These are phyloP conservation scores for Erodium texanum DNA, from an alignment of 441 rosid genomes.

Conservation along the genomic window DNA sequence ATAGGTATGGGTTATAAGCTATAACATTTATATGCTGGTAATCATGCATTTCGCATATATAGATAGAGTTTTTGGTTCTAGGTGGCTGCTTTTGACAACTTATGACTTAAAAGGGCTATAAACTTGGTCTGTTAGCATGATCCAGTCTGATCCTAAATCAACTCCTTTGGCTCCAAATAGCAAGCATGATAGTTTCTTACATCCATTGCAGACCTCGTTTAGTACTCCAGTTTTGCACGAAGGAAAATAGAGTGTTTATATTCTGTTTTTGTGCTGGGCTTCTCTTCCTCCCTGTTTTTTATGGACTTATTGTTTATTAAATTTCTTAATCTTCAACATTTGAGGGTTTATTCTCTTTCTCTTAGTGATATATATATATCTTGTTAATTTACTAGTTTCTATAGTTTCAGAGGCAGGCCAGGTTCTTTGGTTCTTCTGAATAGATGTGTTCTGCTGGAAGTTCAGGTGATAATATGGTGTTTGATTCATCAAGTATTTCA, in stretches of 20 bases:
- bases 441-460: conserved; percentile 51
- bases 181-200: background rate
- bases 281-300: background rate
- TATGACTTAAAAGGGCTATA: background rate
- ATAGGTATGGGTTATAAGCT: conserved; percentile 29
- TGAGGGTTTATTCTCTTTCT: background rate
- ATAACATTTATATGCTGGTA: background rate
- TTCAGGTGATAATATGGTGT: conserved; percentile 38
- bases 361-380: background rate
- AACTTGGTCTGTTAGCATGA: background rate
- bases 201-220: background rate
- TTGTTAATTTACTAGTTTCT: conserved; percentile 20
- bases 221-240: background rate
- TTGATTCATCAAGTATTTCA: conserved; percentile 10
- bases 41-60: background rate
- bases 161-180: background rate
- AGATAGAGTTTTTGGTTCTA: background rate
- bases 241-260: background rate
- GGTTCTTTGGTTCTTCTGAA: conserved; percentile 50
- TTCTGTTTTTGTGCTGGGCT: background rate
- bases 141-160: background rate
- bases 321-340: background rate
- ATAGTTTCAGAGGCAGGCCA: conserved; percentile 33
- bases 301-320: background rate
- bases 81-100: background rate